These are phyloP conservation scores for Mentha longifolia DNA, from an alignment of 257 asterid genomes.

Conservation along the genomic window DNA sequence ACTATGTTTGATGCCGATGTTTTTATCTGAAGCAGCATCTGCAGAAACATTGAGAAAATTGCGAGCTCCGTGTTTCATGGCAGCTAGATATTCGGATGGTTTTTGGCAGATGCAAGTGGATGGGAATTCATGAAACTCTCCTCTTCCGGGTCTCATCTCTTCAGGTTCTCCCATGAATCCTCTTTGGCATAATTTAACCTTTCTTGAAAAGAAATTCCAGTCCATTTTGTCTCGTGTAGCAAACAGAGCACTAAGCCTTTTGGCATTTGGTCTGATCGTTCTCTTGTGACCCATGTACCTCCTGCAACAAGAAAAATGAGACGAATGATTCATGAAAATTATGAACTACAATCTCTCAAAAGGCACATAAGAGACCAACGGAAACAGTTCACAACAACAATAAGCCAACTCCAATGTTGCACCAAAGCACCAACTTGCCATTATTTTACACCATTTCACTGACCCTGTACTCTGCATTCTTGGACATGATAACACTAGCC, in stretches of 20 bases:
- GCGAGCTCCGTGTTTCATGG: constrained; percentile 27
- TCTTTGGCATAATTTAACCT: constrained; percentile 88
- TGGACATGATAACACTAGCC: no score
- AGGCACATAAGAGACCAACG: background rate
- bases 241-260: constrained; percentile 82
- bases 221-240: constrained; percentile 67
- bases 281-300: constrained; percentile 97
- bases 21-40: constrained; percentile 31
- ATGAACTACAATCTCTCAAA: background rate
- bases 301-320: constrained; percentile 51
- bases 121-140: constrained; percentile 94
- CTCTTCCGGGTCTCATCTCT: constrained; percentile 89
- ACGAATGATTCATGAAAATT: constrained; percentile 16
- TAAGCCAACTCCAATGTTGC: background rate
- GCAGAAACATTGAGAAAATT: constrained; percentile 41
- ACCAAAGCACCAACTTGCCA: background rate
- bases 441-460: background rate
- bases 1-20: constrained; percentile 28
- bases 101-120: constrained; percentile 83
- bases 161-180: constrained; percentile 99
- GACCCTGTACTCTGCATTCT: background rate
- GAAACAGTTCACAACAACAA: constrained; percentile 1
- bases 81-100: constrained; percentile 46
- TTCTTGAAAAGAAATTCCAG: constrained; percentile 77
- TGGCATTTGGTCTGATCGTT: constrained; percentile 93